These are phyloP conservation scores for Trichoderma sp. DNA, from an alignment of 2,329 filamentous ascomycete species.

Conservation along the genomic window DNA sequence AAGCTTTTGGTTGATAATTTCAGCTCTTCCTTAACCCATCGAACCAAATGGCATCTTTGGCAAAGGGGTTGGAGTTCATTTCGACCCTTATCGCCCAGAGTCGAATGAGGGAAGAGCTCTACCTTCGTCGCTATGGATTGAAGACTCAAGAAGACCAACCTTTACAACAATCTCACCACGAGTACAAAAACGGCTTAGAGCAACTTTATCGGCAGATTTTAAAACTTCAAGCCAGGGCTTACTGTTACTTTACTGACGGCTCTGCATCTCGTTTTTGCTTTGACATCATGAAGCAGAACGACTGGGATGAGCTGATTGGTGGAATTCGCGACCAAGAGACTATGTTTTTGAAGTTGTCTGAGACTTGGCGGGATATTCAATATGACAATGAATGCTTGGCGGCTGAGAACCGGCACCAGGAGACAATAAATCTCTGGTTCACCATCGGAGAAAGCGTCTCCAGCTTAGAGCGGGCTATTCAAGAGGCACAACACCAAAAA, in stretches of 20 bases:
- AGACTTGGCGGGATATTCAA: background rate
- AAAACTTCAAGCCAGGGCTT: background rate
- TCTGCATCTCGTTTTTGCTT: background rate
- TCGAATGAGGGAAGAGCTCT: slow-evolving; percentile 18
- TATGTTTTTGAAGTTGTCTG: background rate
- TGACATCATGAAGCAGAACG: background rate
- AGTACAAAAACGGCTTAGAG: background rate
- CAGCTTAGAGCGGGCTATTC: background rate
- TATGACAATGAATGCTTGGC: slow-evolving; percentile 3
- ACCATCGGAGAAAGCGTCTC: background rate
- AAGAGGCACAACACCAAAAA: background rate
- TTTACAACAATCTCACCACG: background rate
- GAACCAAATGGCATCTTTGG: slow-evolving; percentile 2
- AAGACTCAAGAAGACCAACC: background rate
- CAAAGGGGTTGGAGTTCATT: slow-evolving; percentile 3
- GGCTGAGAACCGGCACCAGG: background rate
- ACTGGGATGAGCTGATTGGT: background rate
- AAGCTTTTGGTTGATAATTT: background rate
- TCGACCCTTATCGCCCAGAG: slow-evolving; percentile 8
- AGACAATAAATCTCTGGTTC: background rate
- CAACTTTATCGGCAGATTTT: slow-evolving; percentile 1
- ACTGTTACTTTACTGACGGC: slow-evolving; percentile 5
- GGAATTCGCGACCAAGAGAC: background rate
- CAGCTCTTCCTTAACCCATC: slow-evolving; percentile 1
- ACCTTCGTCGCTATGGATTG: background rate